Conservation (phyloP, 148 eudicot genomes). For the Chenopodium album region DNA sequence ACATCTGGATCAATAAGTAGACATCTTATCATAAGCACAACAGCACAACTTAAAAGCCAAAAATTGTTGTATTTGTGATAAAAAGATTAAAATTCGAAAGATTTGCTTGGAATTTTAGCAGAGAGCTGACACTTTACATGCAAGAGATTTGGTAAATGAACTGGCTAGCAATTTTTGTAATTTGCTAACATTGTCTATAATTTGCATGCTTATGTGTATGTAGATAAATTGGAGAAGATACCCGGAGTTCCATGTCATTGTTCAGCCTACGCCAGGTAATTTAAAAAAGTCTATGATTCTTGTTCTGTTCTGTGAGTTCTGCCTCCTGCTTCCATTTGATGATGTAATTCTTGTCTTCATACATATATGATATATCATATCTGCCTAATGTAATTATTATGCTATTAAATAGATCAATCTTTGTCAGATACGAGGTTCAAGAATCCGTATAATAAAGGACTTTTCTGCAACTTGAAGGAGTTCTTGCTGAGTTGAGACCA, state of each 20-base stretch:
- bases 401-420: constrained; percentile 38
- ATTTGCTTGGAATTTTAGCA: neutral
- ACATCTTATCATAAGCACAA: neutral
- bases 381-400: neutral
- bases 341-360: neutral
- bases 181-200: neutral
- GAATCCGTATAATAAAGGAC: constrained; percentile 66
- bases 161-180: neutral
- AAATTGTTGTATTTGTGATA: neutral
- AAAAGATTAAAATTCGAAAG: neutral
- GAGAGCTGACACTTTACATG: neutral
- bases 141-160: constrained; percentile 7
- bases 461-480: constrained; percentile 48
- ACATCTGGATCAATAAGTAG: too few relatives aligned
- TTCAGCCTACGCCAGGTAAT: constrained; percentile 31
- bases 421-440: constrained; percentile 30
- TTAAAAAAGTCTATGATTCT: neutral
- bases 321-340: neutral
- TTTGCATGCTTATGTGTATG: constrained; percentile 14
- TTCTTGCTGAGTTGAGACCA: constrained; percentile 30
- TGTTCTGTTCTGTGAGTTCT: neutral
- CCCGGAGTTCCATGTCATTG: constrained; percentile 60
- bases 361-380: neutral
- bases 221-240: constrained; percentile 82
- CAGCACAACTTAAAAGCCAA: neutral